Evolutionary conservation across 2,329 filamentous ascomycete genomes (phyloP), one percentile per base, ranked within the genome.

Genomic region (Rhexocercosporidium sp.): DNA sequence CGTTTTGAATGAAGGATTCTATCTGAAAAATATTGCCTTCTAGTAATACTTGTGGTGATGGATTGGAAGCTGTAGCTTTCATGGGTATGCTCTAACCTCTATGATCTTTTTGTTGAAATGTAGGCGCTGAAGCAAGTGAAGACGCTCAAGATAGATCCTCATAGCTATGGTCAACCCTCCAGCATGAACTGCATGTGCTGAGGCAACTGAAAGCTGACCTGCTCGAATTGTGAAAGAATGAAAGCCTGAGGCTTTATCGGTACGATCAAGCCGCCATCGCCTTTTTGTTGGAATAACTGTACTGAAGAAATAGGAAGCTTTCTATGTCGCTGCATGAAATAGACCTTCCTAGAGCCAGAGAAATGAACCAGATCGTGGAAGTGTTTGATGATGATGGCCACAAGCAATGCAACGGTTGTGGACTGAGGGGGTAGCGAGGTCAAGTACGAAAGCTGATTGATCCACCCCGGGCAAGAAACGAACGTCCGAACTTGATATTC

Each of bases 1-100:
- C 59, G 69, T 70, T 66, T 57, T 62, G 44, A 64, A 31, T 44
- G 41, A 57, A 37, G 34, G 18, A 53, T 56, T 49, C 41, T 62
- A 46, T 54, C 51, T 66, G 39, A 41, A 39, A 39, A 29, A 39
- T 41, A 51, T 53, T 20, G 27, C 37, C 29, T 54, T 57, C 41
- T 64, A 46, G 60, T 20, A n/a, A 51, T 57, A 31, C 29, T 22
- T 27, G 37, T 46, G 2, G 37, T n/a, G n/a, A 20, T 51, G 53
- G 49, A 18, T 44, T 44, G 37, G 3, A 41, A 59, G 39, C 16
- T 12, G 20, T 8, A 34, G 29, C 31, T 56, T 56, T 18, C 51
- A 51, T 29, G 22, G 53, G 53, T 56, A 56, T 22, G 53, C 22
- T 37, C 11, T 22, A 9, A 9, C 53, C 31, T 20, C 53, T 11